Conservation (phyloP, 768 basidiomycete genomes). For the Psilocybe sp. region DNA sequence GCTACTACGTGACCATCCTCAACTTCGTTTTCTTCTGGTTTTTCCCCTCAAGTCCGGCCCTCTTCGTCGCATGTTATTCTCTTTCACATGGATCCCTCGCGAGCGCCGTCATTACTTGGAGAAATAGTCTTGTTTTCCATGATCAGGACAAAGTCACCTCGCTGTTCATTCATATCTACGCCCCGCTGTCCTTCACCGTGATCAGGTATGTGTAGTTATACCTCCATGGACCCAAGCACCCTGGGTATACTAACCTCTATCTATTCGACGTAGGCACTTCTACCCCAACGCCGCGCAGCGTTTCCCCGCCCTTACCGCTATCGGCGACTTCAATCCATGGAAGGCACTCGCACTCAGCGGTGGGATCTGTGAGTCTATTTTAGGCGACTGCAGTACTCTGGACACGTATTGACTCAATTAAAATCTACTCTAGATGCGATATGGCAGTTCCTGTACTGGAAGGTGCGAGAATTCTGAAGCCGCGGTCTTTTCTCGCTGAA, state of each 20-base stretch:
- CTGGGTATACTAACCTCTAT: neutral
- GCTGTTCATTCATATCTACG: slow-evolving; percentile 92
- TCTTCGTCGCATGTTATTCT: slow-evolving; percentile 92
- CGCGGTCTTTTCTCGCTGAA: neutral
- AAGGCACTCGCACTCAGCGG: slow-evolving; percentile 76
- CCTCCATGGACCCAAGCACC: neutral
- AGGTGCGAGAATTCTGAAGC: slow-evolving; percentile 38
- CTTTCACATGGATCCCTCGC: slow-evolving; percentile 89
- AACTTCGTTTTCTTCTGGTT: slow-evolving; percentile 92
- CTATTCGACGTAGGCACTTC: slow-evolving; percentile 62
- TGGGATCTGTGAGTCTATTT: slow-evolving; percentile 67
- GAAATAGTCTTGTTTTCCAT: slow-evolving; percentile 98
- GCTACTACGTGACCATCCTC: slow-evolving; percentile 92
- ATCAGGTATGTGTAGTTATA: slow-evolving; percentile 60
- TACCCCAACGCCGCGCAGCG: slow-evolving; percentile 77
- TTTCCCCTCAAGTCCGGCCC: slow-evolving; percentile 67
- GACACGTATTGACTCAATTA: slow-evolving; percentile 5
- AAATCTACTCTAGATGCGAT: slow-evolving; percentile 60
- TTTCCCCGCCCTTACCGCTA: slow-evolving; percentile 78
- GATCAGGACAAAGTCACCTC: slow-evolving; percentile 95
- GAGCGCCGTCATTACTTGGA: slow-evolving; percentile 96
- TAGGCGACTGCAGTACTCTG: neutral
- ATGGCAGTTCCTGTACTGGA: slow-evolving; percentile 96
- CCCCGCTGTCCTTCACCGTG: slow-evolving; percentile 87
- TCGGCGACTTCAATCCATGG: slow-evolving; percentile 70